phyloP scores from a whole-genome alignment of 192 early-diverging fungal genomes.

The Neocallimastix lanati region DNA sequence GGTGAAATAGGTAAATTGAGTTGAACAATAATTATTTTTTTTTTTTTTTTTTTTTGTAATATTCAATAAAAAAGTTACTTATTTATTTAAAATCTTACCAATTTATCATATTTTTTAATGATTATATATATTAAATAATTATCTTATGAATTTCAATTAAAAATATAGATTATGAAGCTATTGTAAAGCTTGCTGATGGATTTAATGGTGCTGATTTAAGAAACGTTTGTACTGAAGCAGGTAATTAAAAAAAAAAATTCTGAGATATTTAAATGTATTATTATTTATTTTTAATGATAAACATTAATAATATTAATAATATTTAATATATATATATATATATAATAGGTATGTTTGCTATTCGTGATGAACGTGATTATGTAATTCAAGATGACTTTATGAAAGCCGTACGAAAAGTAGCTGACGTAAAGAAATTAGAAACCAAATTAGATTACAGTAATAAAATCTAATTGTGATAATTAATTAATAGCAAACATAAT shows the following conservation, averaged over 20 bases:
- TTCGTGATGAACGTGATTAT: constrained; percentile 96
- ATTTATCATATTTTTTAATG: no score
- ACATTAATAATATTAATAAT: no score
- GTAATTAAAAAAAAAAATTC: constrained; percentile 9
- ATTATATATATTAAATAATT: neutral
- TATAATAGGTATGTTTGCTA: constrained; percentile 94
- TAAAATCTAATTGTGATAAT: neutral
- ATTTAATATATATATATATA: no score
- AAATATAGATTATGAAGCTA: constrained; percentile 85
- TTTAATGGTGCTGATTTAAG: constrained; percentile 98
- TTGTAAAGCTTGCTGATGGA: constrained; percentile 92
- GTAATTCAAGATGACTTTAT: constrained; percentile 98
- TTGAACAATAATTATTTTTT: no score
- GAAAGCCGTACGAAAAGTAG: constrained; percentile 99
- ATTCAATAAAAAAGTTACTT: no score
- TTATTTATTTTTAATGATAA: no score
- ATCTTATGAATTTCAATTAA: no score
- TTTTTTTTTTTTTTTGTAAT: no score
- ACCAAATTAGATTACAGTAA: constrained; percentile 64
- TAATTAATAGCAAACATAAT: no score
- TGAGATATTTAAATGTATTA: no score
- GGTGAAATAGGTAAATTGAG: constrained; percentile 91
- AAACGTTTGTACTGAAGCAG: constrained; percentile 98
- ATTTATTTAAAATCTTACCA: no score
- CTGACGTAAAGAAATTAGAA: constrained; percentile 88